Base-by-base conservation (phyloP, 257 asterid genomes). In the Knoxia roxburghii region DNA sequence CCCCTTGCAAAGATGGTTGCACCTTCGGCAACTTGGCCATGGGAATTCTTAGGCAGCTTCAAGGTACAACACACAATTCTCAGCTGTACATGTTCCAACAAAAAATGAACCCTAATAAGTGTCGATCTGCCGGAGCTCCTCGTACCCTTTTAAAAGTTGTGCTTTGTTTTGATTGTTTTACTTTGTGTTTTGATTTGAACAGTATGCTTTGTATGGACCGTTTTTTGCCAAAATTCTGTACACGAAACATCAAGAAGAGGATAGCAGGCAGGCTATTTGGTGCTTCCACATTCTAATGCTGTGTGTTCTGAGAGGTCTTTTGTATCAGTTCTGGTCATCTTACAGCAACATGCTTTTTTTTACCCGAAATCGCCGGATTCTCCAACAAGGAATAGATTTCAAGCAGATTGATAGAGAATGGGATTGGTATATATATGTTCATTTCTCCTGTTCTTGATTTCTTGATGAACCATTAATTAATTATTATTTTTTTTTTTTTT, bases 331-430 rank as follows among this genome's bases (percentile, higher is more conserved):
- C 24, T 91, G 96, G 95, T 73, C 81, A 24, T 75, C 89, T 69
- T 89, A 76, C 73, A 74, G 85, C 78, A 89, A 81, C 70, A 87
- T 86, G 96, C 80, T 87, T 12, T 92, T 89, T 46, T 72, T 87
- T 3, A 87, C 81, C 0, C 86, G 97, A 37, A 92, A 84, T 69
- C 93, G 89, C 9, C 74, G 76, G 30, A 89, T 92, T 75, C 33
- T 77, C 69, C 83, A 84, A 77, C 67, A 78, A 81, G 98, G 97
- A 3, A 81, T 84, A 29, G 95, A 72, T 51, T 92, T 89, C 66
- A 74, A 84, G 51, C 98, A 92, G 87, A 92, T 92, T 73, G 98
- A 92, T 79, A 52, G 61, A 29, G 98, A 92, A 76, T 87, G 96
- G 92, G 75, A 89, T 37, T 91, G 98, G 98, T 91, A 80, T 11